A percentile compares a stretch with the other conserved stretches of the same genome.
phyloP scores from a whole-genome alignment of 106 monocot species.

The Narthecium ossifragum region DNA sequence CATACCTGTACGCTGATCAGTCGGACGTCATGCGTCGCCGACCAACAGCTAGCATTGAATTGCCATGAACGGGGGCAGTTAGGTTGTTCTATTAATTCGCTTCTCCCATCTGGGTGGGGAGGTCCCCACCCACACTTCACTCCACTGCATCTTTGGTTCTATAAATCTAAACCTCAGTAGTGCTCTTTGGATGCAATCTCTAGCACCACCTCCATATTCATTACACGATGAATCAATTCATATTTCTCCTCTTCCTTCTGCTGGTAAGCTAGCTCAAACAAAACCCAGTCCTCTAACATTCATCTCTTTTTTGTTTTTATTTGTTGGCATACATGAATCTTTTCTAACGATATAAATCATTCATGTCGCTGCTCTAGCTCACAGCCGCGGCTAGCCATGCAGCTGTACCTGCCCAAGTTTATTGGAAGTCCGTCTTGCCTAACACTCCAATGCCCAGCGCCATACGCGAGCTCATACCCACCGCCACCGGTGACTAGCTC shows the following conservation, averaged over 20 bases:
- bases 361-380: constrained; percentile 9
- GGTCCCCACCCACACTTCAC: not conserved
- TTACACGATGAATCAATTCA: constrained; percentile 22
- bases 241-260: constrained; percentile 15
- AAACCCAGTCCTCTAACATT: no score
- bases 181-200: no score
- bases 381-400: constrained; percentile 22
- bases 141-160: not conserved
- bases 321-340: not conserved
- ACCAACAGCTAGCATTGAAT: constrained; percentile 12
- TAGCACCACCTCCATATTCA: no score
- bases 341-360: not conserved
- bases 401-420: constrained; percentile 20
- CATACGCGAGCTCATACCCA: constrained; percentile 17
- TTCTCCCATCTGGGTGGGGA: constrained; percentile 7
- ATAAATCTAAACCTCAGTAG: not conserved
- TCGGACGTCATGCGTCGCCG: no score
- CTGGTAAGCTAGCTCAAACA: constrained; percentile 11
- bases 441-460: constrained; percentile 58
- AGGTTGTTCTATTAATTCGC: constrained; percentile 5
- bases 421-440: constrained; percentile 45
- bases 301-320: not conserved
- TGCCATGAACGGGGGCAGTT: constrained; percentile 8
- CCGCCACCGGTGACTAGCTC: no score
- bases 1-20: no score